phyloP scores from a whole-genome alignment of 306 rosid genomes.

The Rubus idaeus region DNA sequence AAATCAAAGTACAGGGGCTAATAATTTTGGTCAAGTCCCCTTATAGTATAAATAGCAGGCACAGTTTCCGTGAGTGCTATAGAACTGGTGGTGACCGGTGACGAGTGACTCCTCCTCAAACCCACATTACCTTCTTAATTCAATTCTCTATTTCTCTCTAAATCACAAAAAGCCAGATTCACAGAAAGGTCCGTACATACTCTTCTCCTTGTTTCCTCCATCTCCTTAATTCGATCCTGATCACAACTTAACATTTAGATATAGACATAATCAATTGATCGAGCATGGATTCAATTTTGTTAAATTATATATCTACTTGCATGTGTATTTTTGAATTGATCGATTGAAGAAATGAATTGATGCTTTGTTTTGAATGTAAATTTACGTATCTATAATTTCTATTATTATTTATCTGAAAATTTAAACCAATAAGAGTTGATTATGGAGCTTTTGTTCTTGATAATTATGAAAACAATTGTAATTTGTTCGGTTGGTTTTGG shows the following conservation, averaged over 20 bases:
- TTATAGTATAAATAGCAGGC: neutral
- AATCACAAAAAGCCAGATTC: constrained; percentile 10
- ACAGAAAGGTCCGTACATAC: constrained; percentile 29
- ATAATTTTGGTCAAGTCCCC: neutral
- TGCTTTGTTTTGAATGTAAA: neutral
- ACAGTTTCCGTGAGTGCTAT: neutral
- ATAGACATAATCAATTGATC: neutral
- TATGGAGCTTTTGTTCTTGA: too few relatives aligned
- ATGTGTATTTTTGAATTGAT: neutral
- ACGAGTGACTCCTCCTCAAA: neutral
- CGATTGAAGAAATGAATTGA: neutral
- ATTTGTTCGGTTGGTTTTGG: neutral
- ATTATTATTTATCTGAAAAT: neutral
- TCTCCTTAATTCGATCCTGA: neutral
- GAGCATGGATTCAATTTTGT: constrained; percentile 1
- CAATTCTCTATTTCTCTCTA: constrained; percentile 12
- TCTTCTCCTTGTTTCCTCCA: neutral
- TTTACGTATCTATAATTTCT: neutral
- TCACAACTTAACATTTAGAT: neutral
- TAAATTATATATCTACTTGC: neutral
- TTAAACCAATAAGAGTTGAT: too few relatives aligned
- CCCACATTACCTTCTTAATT: neutral
- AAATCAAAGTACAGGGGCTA: neutral
- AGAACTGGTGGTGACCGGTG: neutral
- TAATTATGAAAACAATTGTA: neutral